Conservation (phyloP, 352 stramenopile genomes). For the Phytophthora hybrid region DNA sequence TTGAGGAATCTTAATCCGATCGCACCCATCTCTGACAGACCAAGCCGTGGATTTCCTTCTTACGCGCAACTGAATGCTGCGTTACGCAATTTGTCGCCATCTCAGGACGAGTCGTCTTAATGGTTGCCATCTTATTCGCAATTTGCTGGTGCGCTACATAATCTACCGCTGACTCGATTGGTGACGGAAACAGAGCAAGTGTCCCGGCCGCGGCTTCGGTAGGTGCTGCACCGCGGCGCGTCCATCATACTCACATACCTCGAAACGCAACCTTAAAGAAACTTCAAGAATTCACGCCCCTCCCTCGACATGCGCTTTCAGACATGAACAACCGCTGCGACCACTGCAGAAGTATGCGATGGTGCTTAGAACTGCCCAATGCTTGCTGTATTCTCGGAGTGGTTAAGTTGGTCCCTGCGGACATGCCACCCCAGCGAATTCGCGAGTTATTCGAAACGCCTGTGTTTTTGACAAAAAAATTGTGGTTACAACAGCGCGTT, state of each 20-base stretch:
- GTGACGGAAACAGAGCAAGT: too few relatives aligned
- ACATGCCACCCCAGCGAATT: not conserved
- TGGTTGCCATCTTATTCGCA: not conserved
- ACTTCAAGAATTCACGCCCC: too few relatives aligned
- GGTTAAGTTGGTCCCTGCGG: not conserved
- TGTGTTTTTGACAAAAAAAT: not conserved
- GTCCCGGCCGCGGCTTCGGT: too few relatives aligned
- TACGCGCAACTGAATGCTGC: not conserved
- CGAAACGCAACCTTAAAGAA: too few relatives aligned
- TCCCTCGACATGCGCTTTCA: not conserved
- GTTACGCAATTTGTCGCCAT: not conserved
- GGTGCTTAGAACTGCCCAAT: not conserved
- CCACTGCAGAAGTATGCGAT: not conserved
- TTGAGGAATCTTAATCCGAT: not conserved
- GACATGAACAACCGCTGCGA: not conserved
- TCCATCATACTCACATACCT: too few relatives aligned
- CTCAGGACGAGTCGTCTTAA: not conserved
- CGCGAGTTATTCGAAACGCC: not conserved
- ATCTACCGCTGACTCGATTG: not conserved
- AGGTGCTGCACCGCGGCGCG: too few relatives aligned
- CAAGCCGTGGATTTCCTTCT: not conserved
- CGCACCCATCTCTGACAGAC: not conserved
- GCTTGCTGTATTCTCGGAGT: not conserved
- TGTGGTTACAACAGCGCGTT: slow-evolving; percentile 6
- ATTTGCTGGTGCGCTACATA: not conserved